Base-by-base conservation (phyloP, 768 basidiomycete species). In the Mycena kentingensis region DNA sequence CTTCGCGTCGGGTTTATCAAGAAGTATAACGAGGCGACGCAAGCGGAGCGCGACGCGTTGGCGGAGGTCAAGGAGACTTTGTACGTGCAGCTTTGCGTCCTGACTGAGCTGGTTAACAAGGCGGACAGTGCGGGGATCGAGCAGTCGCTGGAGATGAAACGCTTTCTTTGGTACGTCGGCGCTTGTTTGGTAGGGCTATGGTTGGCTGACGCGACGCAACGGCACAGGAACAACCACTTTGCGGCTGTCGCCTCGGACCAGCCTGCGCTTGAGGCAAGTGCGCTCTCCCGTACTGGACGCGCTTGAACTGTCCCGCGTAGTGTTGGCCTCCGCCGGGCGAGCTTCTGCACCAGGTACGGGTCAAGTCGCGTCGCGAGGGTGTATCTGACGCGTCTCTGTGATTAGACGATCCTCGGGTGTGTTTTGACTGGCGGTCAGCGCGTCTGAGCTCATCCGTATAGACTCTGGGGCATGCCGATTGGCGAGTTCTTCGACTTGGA, bases 401-500 rank as follows among this genome's bases (percentile, higher is more conserved):
- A n/a, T n/a, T 58, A 84, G 83, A 85, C 85, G 18, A 67, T 85
- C 46, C 66, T 86, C 13, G 81, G 78, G 83, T 85, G n/a, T n/a
- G n/a, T n/a, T n/a, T n/a, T n/a, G n/a, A n/a, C n/a, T n/a, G n/a
- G n/a, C n/a, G n/a, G n/a, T n/a, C n/a, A n/a, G n/a, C n/a, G n/a
- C n/a, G n/a, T n/a, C n/a, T n/a, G n/a, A n/a, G n/a, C n/a, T n/a
- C n/a, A n/a, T n/a, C n/a, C n/a, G n/a, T n/a, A 35, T 44, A 85
- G 85, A 5, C 67, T 86, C 13, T 87, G 84, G 80, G 86, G 86
- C 4, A 86, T 88, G 84, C 85, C 85, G 24, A 82, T 88, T 46
- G 86, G 84, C 31, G 87, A 88, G 69, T 77, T 87, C 60, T 87
- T 88, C 64, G 87, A 88, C 65, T 70, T 88, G 32, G 86, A 88